These are phyloP conservation scores for Pythium biforme DNA, from an alignment of 352 stramenopile genomes.

Conservation along the genomic window DNA sequence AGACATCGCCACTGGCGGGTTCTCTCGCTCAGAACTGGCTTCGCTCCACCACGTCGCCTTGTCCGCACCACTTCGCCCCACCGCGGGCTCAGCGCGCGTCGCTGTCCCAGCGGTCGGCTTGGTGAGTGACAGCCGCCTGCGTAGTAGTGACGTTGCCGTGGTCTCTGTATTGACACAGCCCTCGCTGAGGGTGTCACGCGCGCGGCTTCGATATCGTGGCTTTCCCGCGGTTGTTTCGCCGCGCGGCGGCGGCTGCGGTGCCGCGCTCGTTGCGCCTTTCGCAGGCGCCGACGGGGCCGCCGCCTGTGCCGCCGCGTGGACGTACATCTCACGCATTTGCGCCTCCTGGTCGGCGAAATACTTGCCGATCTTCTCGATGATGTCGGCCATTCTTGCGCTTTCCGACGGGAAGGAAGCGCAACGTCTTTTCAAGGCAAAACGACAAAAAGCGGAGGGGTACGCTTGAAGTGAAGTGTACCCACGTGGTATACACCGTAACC, in stretches of 20 bases:
- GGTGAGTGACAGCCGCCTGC: constrained; percentile 25
- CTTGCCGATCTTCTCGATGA: constrained; percentile 66
- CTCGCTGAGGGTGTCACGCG: no score
- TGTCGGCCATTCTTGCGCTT: constrained; percentile 39
- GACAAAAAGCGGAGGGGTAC: neutral
- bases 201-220: neutral
- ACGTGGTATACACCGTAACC: constrained; percentile 1
- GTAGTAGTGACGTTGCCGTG: constrained; percentile 23
- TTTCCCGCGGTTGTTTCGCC: neutral
- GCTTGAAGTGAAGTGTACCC: constrained; percentile 11
- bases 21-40: no score
- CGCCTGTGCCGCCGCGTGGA: constrained; percentile 5
- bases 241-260: constrained; percentile 12
- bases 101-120: neutral
- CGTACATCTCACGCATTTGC: constrained; percentile 47
- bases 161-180: neutral
- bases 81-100: no score
- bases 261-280: constrained; percentile 6
- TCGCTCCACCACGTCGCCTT: neutral
- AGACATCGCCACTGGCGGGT: no score
- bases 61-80: no score
- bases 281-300: neutral
- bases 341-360: constrained; percentile 68
- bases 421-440: constrained; percentile 15
- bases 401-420: no score